Base-by-base conservation (phyloP, 106 monocot species). In the Phalaenopsis equestris region DNA sequence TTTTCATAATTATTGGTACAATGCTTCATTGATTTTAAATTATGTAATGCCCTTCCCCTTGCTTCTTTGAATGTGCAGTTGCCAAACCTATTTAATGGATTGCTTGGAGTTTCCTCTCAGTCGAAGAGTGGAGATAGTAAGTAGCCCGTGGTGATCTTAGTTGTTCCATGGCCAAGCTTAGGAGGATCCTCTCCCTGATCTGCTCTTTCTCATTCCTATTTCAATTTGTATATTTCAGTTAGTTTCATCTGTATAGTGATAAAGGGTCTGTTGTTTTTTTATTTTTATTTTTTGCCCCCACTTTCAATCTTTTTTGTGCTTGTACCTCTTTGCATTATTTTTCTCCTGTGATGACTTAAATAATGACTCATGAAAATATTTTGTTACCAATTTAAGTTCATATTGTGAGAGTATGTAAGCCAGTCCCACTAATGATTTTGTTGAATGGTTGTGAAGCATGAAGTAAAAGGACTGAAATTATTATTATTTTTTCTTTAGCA, bases 31-130 rank as follows among this genome's bases (percentile, higher is more conserved):
- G 12, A 72, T 72, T 14, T 38, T 72, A 39, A 72, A 36, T 12
- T 12, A 37, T 52, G 52, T 15, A 52, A 41, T 15, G 15, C 15
- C 39, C 15, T 72, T 39, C 39, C 72, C 12, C 14, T 72, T 38
- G 5, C 37, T 11, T 73, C 3, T 74, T 45, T 74, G 74, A 19
- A 74, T 45, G 7, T 43, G 74, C 74, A 74, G 74, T 49, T 76
- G 46, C 76, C 76, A 49, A 76, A 49, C 76, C 49, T 76, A 16
- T 76, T 76, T 23, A 76, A 47, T 52, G 76, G 76, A 42, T 76
- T 76, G 49, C 49, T 49, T 48, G 47, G 49, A 76, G 76, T 47
- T 76, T 48, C 41, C 43, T n/a, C 74, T 74, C 76, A 76, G 49
- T 36, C 30, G 12, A 76, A 76, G 30, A 17, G 49, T 24, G 49